Conservation (phyloP, 129 eudicot species). For the Flaveria bidentis region DNA sequence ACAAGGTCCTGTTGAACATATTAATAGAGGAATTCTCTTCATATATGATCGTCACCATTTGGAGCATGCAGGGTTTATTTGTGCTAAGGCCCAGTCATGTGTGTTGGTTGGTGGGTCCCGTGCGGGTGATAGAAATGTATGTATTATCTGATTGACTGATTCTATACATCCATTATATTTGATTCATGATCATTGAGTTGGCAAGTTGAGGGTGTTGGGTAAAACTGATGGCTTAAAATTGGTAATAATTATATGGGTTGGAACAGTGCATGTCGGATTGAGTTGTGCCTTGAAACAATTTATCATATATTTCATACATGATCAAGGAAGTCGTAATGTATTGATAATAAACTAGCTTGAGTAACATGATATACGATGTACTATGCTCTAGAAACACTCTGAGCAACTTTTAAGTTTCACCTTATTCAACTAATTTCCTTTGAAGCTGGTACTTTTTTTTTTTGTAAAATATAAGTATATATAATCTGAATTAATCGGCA, state of each 20-base stretch:
- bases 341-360: not conserved
- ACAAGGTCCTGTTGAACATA: slow-evolving; percentile 96
- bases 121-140: slow-evolving; percentile 77
- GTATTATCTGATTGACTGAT: slow-evolving; percentile 19
- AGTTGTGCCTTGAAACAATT: not conserved
- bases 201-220: not conserved
- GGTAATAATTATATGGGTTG: not conserved
- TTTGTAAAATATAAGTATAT: not conserved
- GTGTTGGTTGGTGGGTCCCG: slow-evolving; percentile 83
- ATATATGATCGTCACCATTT: slow-evolving; percentile 92
- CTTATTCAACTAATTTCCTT: not conserved
- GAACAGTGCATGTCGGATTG: not conserved
- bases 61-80: slow-evolving; percentile 97
- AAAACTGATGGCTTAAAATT: not conserved
- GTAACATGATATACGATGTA: not conserved
- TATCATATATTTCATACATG: not conserved
- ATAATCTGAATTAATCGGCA: not conserved
- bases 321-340: not conserved
- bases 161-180: not conserved
- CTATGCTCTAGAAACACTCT: not conserved
- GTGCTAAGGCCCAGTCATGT: slow-evolving; percentile 91
- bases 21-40: slow-evolving; percentile 68
- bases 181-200: not conserved
- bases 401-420: not conserved
- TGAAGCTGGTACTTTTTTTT: not conserved